Evolutionary conservation across 2,329 filamentous ascomycete genomes (phyloP).

Genomic region (Verticillium tricorpus): DNA sequence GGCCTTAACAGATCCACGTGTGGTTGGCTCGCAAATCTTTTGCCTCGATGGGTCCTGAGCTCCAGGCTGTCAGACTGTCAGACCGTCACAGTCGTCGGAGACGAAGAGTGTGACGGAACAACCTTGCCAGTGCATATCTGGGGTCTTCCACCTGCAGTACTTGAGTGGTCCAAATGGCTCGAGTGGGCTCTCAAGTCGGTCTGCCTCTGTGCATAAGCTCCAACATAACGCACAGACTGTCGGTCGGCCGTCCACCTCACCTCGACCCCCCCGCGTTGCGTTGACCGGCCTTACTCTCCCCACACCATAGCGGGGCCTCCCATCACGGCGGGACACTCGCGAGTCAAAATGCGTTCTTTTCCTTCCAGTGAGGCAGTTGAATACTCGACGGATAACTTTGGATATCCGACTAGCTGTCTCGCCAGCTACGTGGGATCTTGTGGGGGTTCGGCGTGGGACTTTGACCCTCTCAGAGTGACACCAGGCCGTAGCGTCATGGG

Average conservation of each 20-base stretch:
- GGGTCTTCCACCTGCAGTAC: too few species aligned
- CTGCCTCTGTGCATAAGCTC: too few species aligned
- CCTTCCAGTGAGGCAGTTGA: not conserved
- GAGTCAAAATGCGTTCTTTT: not conserved
- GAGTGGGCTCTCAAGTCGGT: too few species aligned
- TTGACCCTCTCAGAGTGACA: not conserved
- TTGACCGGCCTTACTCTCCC: not conserved
- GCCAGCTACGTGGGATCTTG: not conserved
- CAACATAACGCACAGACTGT: too few species aligned
- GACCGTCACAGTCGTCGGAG: too few species aligned
- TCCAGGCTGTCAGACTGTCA: not conserved
- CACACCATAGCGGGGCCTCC: not conserved
- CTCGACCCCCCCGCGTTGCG: too few species aligned
- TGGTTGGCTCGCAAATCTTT: not conserved
- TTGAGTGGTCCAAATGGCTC: too few species aligned
- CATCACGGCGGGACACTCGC: not conserved
- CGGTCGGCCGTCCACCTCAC: too few species aligned
- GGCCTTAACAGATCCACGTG: not conserved
- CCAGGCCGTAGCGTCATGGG: not conserved
- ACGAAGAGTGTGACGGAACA: too few species aligned
- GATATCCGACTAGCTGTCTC: not conserved
- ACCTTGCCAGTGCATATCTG: too few species aligned
- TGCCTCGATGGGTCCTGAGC: not conserved
- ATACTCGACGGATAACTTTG: not conserved
- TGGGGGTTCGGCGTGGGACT: not conserved